Conservation (phyloP, 2,329 filamentous ascomycete species). For the Diaporthe citriasiana region DNA sequence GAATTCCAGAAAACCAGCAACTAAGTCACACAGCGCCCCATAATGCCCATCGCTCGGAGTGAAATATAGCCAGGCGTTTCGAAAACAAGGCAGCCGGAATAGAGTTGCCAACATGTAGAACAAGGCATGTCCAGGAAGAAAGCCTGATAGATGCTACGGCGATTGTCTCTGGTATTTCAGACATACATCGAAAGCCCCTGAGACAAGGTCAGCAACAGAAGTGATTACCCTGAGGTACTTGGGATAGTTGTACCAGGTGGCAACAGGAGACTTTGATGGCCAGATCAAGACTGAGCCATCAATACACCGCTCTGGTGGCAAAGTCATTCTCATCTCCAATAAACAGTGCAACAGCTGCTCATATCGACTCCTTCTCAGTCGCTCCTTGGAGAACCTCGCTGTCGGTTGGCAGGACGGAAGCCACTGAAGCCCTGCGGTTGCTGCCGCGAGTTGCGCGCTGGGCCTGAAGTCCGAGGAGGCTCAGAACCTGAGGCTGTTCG, state of each 20-base stretch:
- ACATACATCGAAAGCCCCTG: not conserved
- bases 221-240: no score
- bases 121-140: not conserved
- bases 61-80: not conserved
- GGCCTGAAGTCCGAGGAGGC: not conserved
- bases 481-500: not conserved
- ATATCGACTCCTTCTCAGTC: not conserved
- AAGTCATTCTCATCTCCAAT: not conserved
- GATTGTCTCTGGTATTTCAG: no score
- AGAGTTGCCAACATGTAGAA: not conserved
- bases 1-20: not conserved
- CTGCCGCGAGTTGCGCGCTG: not conserved
- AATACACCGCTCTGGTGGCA: not conserved
- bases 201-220: not conserved
- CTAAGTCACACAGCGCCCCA: not conserved
- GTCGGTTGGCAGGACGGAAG: not conserved
- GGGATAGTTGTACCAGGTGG: not conserved
- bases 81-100: not conserved
- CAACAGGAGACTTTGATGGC: not conserved
- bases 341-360: no score
- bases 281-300: no score
- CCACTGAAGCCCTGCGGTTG: not conserved
- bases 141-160: not conserved
- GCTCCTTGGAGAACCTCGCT: not conserved
- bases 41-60: not conserved